Percentiles rank a stretch among this genome's conserved stretches.
These are phyloP conservation scores for Coemansia sp. DNA, from an alignment of 192 early-diverging fungal species.

Conservation along the genomic window DNA sequence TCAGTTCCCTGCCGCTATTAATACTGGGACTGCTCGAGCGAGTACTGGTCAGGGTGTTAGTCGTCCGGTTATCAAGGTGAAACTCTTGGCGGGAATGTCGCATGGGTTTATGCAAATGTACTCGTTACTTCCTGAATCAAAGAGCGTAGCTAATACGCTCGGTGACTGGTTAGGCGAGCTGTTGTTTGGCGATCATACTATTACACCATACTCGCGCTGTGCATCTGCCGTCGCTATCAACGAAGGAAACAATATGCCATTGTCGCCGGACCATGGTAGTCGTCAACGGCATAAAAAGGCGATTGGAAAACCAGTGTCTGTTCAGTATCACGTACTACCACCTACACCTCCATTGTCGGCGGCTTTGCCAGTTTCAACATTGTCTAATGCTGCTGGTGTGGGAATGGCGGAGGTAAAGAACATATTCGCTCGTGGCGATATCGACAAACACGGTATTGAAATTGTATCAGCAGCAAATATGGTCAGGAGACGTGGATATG, in stretches of 20 bases:
- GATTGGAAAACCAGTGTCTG: not conserved
- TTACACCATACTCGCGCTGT: conserved; percentile 8
- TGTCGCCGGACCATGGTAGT: not conserved
- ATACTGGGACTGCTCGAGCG: not conserved
- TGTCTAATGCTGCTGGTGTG: not conserved
- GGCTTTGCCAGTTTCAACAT: not conserved
- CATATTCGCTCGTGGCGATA: conserved; percentile 22
- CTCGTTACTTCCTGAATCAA: conserved; percentile 48
- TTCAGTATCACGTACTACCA: conserved; percentile 1
- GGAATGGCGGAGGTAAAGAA: not conserved
- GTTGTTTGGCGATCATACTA: conserved; percentile 25
- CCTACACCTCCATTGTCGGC: not conserved
- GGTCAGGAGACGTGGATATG: conserved; percentile 46
- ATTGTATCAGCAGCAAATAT: conserved; percentile 46
- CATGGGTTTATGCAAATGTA: conserved; percentile 58
- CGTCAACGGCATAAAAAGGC: not conserved
- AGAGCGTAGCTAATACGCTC: conserved; percentile 32
- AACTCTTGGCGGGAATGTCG: conserved; percentile 55
- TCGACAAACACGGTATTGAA: conserved; percentile 44
- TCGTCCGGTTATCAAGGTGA: conserved; percentile 39
- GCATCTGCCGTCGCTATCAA: conserved; percentile 21
- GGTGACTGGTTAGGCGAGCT: conserved; percentile 48
- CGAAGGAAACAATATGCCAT: not conserved
- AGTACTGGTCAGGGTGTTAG: not conserved
- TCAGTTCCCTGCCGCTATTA: conserved; percentile 5